Conservation (phyloP, 129 eudicot genomes). For the Artemisia tridentata region DNA sequence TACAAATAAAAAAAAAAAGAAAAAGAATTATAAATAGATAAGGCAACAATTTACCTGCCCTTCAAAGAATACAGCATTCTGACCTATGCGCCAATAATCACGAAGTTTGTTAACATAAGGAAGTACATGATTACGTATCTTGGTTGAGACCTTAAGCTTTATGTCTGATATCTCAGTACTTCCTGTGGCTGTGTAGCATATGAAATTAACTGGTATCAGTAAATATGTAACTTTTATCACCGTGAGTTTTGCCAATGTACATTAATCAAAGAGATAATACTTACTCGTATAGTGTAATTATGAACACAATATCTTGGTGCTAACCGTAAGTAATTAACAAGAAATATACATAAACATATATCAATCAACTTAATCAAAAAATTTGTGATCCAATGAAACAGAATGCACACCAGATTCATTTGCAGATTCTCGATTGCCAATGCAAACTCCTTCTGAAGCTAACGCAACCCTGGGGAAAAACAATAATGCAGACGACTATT, state of each 20-base stretch:
- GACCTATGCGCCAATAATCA: slow-evolving; percentile 34
- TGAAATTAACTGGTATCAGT: slow-evolving; percentile 10
- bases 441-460: background rate
- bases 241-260: background rate
- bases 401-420: background rate
- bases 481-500: background rate
- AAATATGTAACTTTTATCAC: background rate
- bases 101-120: slow-evolving; percentile 42
- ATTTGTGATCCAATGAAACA: background rate
- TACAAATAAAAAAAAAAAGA: background rate
- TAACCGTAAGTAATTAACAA: slow-evolving; percentile 32
- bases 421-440: background rate
- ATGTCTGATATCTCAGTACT: slow-evolving; percentile 15
- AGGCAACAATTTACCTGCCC: slow-evolving; percentile 15
- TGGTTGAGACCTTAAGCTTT: slow-evolving; percentile 24
- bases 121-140: slow-evolving; percentile 24
- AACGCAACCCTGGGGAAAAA: background rate
- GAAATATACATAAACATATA: background rate
- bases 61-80: slow-evolving; percentile 35
- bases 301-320: background rate
- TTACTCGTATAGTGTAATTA: background rate
- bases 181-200: slow-evolving; percentile 4
- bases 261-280: background rate
- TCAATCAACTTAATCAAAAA: slow-evolving; percentile 3
- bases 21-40: background rate